Base-by-base conservation (phyloP, 306 rosid genomes). In the Castanea mollissima region DNA sequence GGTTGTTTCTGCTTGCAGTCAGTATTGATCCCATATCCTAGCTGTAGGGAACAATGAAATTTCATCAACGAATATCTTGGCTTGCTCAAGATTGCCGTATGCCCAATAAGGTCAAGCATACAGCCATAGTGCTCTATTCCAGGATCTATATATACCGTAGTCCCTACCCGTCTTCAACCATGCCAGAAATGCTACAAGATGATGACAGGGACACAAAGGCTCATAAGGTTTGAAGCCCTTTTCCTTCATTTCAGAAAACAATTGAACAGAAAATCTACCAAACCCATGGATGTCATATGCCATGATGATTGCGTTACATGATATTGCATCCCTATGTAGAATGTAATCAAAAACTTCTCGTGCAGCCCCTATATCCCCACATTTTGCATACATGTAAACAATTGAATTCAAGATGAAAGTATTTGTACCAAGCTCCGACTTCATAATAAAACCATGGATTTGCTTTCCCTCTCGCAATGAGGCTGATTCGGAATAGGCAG, bases 61-160 rank as follows among this genome's bases (percentile, higher is more conserved):
- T 78, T 82, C 83, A 5, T 87, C 79, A 20, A 90, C 82, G 64
- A 90, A 88, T 31, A 27, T 68, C 85, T 80, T 76, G 80, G 94
- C 92, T 82, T 11, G 75, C 23, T 82, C 82, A 31, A 88, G 72
- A 46, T 88, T 68, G 4, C 91, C 87, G 2, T 62, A 35, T 86
- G 84, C 13, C 92, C 88, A 56, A 90, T 46, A 51, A 88, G 89
- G 78, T 90, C 92, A 11, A 88, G 74, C 83, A 88, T 82, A 79
- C 92, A 88, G 34, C 92, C 92, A 62, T 78, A 85, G 55, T 87
- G 94, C 86, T 88, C 94, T 73, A 87, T 82, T 69, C 86, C 80
- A 27, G 92, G 91, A 77, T 79, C 87, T 20, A 90, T 80, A 25
- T 20, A 90, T 80, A 25, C 82, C 79, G 44, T 83, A 80, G 29